Conservation (phyloP, 1,284 basidiomycete genomes). For the Fomitopsis schrenkii region DNA sequence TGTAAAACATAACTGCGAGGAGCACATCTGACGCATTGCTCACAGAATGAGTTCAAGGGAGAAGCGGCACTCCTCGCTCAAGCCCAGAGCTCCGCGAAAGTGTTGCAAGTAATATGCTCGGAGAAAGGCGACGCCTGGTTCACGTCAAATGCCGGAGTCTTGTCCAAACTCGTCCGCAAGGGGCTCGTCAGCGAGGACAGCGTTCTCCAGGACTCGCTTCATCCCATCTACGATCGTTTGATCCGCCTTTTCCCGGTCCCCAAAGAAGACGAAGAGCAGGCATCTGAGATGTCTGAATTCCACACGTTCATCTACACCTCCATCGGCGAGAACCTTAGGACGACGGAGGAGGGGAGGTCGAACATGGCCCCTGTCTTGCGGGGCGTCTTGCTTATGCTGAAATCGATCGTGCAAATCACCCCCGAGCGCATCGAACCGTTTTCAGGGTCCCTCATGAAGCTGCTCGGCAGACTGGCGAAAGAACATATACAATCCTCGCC, state of each 20-base stretch:
- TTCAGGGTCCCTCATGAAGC: constrained; percentile 73
- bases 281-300: constrained; percentile 70
- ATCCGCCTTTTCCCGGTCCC: constrained; percentile 80
- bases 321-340: constrained; percentile 81
- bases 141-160: constrained; percentile 64
- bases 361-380: constrained; percentile 51
- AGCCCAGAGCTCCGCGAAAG: constrained; percentile 84
- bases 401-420: constrained; percentile 81
- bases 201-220: constrained; percentile 73
- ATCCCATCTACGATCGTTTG: constrained; percentile 85
- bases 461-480: constrained; percentile 84
- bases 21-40: not conserved
- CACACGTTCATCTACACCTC: constrained; percentile 74
- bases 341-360: constrained; percentile 31
- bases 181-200: constrained; percentile 79
- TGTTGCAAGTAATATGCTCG: constrained; percentile 82
- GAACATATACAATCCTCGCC: constrained; percentile 71
- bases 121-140: constrained; percentile 90
- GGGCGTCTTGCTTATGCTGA: constrained; percentile 83
- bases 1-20: not conserved
- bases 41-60: constrained; percentile 66
- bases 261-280: constrained; percentile 74
- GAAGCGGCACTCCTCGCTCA: constrained; percentile 59
- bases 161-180: constrained; percentile 90
- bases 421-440: constrained; percentile 88